These are phyloP conservation scores for Tothia fuscella DNA, from an alignment of 2,329 filamentous ascomycete genomes.

Conservation along the genomic window DNA sequence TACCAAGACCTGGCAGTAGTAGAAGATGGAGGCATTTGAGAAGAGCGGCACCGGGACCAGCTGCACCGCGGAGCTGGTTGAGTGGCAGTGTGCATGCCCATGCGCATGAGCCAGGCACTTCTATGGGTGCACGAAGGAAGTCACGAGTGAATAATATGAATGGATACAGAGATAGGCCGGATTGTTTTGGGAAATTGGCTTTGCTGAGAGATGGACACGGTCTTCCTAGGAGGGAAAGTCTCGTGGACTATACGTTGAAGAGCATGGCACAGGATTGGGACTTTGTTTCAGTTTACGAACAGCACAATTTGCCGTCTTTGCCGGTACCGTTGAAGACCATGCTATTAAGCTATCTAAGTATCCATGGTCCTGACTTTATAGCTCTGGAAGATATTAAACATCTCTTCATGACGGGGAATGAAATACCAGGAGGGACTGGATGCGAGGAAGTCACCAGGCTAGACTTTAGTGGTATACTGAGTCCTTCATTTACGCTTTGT, in stretches of 20 bases:
- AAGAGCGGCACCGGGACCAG: slow-evolving; percentile 30
- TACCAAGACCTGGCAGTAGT: slow-evolving; percentile 29
- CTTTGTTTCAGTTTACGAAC: slow-evolving; percentile 45
- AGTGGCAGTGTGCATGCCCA: slow-evolving; percentile 22
- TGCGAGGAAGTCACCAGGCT: slow-evolving; percentile 36
- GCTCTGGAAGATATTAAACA: slow-evolving; percentile 35
- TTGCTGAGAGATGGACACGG: background rate
- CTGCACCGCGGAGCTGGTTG: slow-evolving; percentile 35
- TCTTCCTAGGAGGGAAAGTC: slow-evolving; percentile 21
- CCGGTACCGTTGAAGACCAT: slow-evolving; percentile 39
- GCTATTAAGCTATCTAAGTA: slow-evolving; percentile 44
- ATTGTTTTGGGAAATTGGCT: background rate
- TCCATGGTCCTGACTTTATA: slow-evolving; percentile 33
- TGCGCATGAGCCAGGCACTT: slow-evolving; percentile 9
- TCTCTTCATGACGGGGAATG: slow-evolving; percentile 32
- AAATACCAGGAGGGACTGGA: slow-evolving; percentile 23
- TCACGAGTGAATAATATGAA: background rate
- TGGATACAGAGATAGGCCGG: background rate
- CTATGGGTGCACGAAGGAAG: background rate
- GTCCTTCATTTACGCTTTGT: slow-evolving; percentile 35
- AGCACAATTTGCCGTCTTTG: slow-evolving; percentile 39
- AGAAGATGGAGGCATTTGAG: slow-evolving; percentile 18
- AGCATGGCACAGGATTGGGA: slow-evolving; percentile 44
- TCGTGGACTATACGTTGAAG: slow-evolving; percentile 41
- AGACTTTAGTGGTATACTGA: slow-evolving; percentile 41